Percentiles rank a stretch among this genome's conserved stretches.
phyloP scores from a whole-genome alignment of 192 early-diverging fungal genomes.

The Backusella psychrophila region DNA sequence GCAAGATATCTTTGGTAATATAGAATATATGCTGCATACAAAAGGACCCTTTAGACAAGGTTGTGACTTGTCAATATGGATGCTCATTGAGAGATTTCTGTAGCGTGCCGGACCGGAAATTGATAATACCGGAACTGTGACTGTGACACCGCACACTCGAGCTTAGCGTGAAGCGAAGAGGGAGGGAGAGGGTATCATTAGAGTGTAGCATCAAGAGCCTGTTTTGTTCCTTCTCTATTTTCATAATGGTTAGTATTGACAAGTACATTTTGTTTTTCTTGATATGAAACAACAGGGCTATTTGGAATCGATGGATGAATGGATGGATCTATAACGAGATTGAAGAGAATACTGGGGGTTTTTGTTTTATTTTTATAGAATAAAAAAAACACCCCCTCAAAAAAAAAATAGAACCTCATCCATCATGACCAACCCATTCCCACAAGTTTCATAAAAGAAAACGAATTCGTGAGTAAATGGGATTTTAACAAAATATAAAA shows the following conservation, averaged over 20 bases:
- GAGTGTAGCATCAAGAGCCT: conserved; percentile 4
- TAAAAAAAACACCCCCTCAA: not conserved
- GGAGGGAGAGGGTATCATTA: not conserved
- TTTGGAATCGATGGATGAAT: conserved; percentile 5
- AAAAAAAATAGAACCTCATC: not conserved
- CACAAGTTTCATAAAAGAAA: not conserved
- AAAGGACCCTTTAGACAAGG: no score
- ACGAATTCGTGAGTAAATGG: not conserved
- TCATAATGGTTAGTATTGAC: conserved; percentile 17
- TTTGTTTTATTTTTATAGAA: not conserved
- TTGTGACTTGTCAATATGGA: no score
- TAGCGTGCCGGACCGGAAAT: not conserved
- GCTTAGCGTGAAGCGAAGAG: not conserved
- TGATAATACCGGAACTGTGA: not conserved
- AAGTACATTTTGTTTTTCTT: not conserved
- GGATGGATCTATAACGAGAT: not conserved
- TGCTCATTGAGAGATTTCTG: no score
- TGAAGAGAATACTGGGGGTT: not conserved
- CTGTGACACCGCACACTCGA: not conserved
- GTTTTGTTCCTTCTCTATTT: conserved; percentile 13
- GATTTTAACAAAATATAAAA: not conserved
- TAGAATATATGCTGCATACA: no score
- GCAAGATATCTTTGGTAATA: no score
- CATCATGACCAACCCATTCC: not conserved
- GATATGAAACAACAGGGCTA: not conserved